phyloP scores from a whole-genome alignment of 2,329 filamentous ascomycete species.

The Sclerotinia sclerotiorum region DNA sequence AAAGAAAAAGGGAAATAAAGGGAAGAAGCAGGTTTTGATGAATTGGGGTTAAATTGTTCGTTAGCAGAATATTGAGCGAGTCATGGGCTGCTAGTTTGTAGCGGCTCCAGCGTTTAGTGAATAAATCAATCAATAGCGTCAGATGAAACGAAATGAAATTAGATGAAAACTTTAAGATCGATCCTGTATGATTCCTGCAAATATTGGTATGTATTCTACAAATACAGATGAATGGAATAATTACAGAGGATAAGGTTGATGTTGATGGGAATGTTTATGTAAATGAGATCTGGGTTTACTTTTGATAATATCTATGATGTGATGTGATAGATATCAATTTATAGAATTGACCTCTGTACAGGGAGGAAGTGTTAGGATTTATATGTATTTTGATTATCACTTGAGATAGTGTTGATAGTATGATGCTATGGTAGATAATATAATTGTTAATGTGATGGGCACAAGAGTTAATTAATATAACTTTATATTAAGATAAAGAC shows the following conservation, averaged over 20 bases:
- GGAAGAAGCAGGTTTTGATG: slow-evolving; percentile 59
- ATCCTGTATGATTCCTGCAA: not conserved
- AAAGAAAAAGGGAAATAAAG: slow-evolving; percentile 59
- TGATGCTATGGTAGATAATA: too few species aligned
- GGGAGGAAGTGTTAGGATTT: too few species aligned
- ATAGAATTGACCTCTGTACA: too few species aligned
- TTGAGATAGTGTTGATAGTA: too few species aligned
- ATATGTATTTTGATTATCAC: too few species aligned
- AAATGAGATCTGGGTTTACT: not conserved
- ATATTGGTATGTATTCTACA: not conserved
- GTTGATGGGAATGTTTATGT: not conserved
- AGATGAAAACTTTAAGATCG: not conserved
- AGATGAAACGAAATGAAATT: not conserved
- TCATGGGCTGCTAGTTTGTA: not conserved
- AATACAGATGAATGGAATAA: too few species aligned
- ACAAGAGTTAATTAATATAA: too few species aligned
- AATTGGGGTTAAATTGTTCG: slow-evolving; percentile 19
- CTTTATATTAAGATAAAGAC: too few species aligned
- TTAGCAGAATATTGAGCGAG: not conserved
- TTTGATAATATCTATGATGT: not conserved
- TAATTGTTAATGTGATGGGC: too few species aligned
- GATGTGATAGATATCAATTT: too few species aligned
- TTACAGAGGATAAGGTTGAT: not conserved
- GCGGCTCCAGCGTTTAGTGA: not conserved
- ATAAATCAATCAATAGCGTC: not conserved